Evolutionary conservation across 1,284 basidiomycete species (phyloP), one percentile per base, ranked within the genome.

Genomic region (Ustilago shanxiensis): DNA sequence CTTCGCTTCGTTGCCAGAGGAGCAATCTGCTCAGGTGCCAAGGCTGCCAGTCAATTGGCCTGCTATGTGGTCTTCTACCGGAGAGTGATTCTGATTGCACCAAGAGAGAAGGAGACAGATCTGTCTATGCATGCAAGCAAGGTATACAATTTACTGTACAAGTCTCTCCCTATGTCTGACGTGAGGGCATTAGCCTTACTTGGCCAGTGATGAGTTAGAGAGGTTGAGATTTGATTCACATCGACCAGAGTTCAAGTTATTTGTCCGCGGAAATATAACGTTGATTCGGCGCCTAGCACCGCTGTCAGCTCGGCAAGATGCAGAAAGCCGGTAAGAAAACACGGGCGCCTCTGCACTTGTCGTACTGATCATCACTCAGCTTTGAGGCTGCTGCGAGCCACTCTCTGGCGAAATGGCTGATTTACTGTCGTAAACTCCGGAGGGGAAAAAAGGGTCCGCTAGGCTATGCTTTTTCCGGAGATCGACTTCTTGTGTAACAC

Each of bases 1-100:
- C 57, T 81, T 83, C 41, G 67, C 65, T 1, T 72, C 78, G 33
- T 52, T 81, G 58, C 68, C 70, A 14, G 62, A 74, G 39, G 72
- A 68, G 16, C 72, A 77, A 39, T 65, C 59, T 33, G 61, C 80
- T 0, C 74, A 77, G 56, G 81, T 83, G 44, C 81, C 81, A 1
- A 53, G 75, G n/a, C 45, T 83, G 52, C 80, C 79, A 0, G 79
- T 81, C 64, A 79, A 76, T 26, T 81, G 77, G 75, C 75, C 75
- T 2, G 75, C 75, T 16, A 77, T 77, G 75, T 77, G 75, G 75
- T 66, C 62, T 26, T 73, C 71, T 5, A 77, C 71, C 1, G 75
- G 75, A 45, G 75, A 77, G 39, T 77, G 31, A 18, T 22, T 6
- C 8, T 29, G 5, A 11, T 26, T 6, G 37, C 18, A n/a, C 24